phyloP scores from a whole-genome alignment of 768 basidiomycete species.

The Cubamyces sp. region DNA sequence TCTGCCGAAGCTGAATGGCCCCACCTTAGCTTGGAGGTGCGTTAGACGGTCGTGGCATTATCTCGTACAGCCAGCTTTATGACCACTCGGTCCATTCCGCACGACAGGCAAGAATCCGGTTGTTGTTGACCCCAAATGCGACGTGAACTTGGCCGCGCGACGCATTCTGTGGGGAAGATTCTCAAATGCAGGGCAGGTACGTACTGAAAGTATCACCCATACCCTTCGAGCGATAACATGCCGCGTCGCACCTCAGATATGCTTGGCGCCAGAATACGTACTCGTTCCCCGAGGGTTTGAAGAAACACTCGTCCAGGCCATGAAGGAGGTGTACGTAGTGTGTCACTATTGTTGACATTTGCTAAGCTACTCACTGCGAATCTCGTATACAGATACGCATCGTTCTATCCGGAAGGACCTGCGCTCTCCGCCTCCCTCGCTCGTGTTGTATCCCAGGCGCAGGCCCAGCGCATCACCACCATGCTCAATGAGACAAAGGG shows the following conservation, averaged over 20 bases:
- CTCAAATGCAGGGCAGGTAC: constrained; percentile 66
- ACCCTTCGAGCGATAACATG: not conserved
- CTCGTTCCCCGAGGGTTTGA: constrained; percentile 46
- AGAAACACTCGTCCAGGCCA: constrained; percentile 42
- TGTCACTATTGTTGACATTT: not conserved
- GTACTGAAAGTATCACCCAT: not conserved
- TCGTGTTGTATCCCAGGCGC: constrained; percentile 55
- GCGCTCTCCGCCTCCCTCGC: constrained; percentile 46
- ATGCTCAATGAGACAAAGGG: constrained; percentile 57
- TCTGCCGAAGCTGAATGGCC: not conserved
- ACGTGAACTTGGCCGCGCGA: constrained; percentile 65
- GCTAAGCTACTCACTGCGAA: not conserved
- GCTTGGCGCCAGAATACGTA: constrained; percentile 62
- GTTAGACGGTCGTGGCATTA: not conserved
- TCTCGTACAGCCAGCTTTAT: not conserved
- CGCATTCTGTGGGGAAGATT: constrained; percentile 80
- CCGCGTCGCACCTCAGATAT: constrained; percentile 49
- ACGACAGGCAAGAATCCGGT: constrained; percentile 67
- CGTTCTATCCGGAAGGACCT: constrained; percentile 54
- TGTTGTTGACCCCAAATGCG: constrained; percentile 56
- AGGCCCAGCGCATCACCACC: constrained; percentile 59
- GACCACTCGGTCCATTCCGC: not conserved
- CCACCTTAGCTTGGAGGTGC: not conserved
- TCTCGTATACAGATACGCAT: constrained; percentile 35
- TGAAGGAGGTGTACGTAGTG: constrained; percentile 40